A percentile compares a stretch with the other conserved stretches of the same genome.
Evolutionary conservation across 768 basidiomycete genomes (phyloP).

Genomic region (Aureoboletus auriporus): DNA sequence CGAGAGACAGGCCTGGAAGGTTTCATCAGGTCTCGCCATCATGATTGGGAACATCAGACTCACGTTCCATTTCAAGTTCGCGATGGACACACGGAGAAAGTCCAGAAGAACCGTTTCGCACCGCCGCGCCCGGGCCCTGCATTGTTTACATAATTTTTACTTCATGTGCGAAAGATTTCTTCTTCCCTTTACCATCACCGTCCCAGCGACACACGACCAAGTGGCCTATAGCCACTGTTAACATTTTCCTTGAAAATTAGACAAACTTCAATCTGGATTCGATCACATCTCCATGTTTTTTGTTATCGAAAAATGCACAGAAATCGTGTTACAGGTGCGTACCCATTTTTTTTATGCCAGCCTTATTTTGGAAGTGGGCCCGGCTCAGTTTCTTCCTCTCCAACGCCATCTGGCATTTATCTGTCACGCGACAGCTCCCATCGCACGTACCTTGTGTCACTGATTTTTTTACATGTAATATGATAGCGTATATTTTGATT

Average conservation of each 20-base stretch:
- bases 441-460: conserved; percentile 29
- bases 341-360: conserved; percentile 9
- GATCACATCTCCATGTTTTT: conserved; percentile 34
- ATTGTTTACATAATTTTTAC: conserved; percentile 33
- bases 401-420: conserved; percentile 27
- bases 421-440: conserved; percentile 34
- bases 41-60: conserved; percentile 7
- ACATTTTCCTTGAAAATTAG: conserved; percentile 11
- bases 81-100: not conserved
- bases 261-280: conserved; percentile 34
- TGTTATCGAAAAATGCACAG: conserved; percentile 32
- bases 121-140: not conserved
- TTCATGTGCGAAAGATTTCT: conserved; percentile 21
- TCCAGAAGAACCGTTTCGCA: not conserved
- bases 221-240: conserved; percentile 29
- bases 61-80: conserved; percentile 23
- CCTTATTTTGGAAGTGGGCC: conserved; percentile 25
- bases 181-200: conserved; percentile 28
- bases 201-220: conserved; percentile 26
- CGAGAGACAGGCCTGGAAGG: conserved; percentile 51
- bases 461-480: conserved; percentile 38
- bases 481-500: conserved; percentile 20
- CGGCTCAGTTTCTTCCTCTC: conserved; percentile 15
- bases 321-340: conserved; percentile 35
- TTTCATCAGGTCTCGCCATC: conserved; percentile 1